Percentiles rank a stretch among this genome's conserved stretches.
Evolutionary conservation across 345 rosid genomes (phyloP).

Genomic region (Pistacia integerrima): DNA sequence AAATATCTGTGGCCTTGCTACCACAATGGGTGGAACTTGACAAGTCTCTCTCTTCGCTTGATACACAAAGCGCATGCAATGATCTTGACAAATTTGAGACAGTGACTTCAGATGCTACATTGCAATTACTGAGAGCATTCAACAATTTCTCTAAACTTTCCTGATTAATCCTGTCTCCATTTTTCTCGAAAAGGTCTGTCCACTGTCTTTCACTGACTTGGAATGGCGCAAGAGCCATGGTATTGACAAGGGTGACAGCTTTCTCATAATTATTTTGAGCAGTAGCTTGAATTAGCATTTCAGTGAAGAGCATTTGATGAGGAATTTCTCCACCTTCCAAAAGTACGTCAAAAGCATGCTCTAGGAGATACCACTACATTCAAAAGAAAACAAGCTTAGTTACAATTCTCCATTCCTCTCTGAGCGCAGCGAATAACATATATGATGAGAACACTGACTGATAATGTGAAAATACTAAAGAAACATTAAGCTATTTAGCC

Average conservation of each 20-base stretch:
- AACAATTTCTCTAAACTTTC: constrained; percentile 50
- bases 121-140: constrained; percentile 47
- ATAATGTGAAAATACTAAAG: neutral
- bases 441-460: neutral
- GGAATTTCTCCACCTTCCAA: constrained; percentile 91
- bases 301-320: constrained; percentile 53
- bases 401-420: neutral
- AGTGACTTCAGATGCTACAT: constrained; percentile 53
- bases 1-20: constrained; percentile 5
- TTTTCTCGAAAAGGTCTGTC: constrained; percentile 52
- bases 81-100: constrained; percentile 64
- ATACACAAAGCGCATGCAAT: constrained; percentile 43
- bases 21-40: constrained; percentile 14
- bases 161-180: constrained; percentile 37
- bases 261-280: constrained; percentile 55
- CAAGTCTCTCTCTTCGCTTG: constrained; percentile 20
- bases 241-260: constrained; percentile 57
- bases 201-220: constrained; percentile 79
- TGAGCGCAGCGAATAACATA: neutral
- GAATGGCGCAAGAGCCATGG: constrained; percentile 74
- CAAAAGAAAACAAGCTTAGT: constrained; percentile 23
- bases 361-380: constrained; percentile 71
- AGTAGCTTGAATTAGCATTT: constrained; percentile 69
- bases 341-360: constrained; percentile 77
- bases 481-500: neutral